Percentiles rank a stretch among this genome's conserved stretches.
These are phyloP conservation scores for Raddia distichophylla DNA, from an alignment of 176 grass and related monocot genomes.

Conservation along the genomic window DNA sequence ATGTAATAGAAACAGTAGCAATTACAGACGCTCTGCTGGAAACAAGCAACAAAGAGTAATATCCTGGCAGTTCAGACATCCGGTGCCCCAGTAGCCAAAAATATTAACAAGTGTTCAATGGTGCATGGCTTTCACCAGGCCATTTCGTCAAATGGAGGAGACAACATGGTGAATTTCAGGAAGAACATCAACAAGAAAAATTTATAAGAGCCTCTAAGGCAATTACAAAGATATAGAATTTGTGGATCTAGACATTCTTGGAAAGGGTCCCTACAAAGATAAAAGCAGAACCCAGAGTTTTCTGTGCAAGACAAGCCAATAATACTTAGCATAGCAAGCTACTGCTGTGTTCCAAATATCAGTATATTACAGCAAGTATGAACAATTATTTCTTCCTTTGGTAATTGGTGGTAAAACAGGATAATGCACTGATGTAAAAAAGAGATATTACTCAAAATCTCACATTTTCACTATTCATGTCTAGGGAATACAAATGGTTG, in stretches of 20 bases:
- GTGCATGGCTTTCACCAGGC: background rate
- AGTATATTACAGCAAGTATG: background rate
- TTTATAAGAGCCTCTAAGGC: background rate
- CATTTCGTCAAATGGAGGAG: background rate
- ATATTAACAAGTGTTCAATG: background rate
- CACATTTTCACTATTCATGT: conserved; percentile 14
- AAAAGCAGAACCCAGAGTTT: background rate
- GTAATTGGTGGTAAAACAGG: background rate
- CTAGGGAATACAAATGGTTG: conserved; percentile 24
- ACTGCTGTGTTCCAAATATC: conserved; percentile 4
- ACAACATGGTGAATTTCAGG: background rate
- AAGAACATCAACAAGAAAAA: background rate
- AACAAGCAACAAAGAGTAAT: conserved; percentile 19
- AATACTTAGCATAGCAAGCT: background rate
- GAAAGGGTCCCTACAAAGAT: conserved; percentile 9
- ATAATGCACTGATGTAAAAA: background rate
- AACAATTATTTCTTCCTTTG: background rate
- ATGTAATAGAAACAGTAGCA: background rate
- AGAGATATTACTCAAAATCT: background rate
- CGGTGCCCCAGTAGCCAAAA: background rate
- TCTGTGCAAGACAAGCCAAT: background rate
- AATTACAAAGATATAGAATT: background rate
- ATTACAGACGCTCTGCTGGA: background rate
- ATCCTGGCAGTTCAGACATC: conserved; percentile 4
- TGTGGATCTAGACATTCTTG: background rate